Evolutionary conservation across 345 rosid species (phyloP), one percentile per base, ranked within the genome.

Genomic region (Syzygium aromaticum): DNA sequence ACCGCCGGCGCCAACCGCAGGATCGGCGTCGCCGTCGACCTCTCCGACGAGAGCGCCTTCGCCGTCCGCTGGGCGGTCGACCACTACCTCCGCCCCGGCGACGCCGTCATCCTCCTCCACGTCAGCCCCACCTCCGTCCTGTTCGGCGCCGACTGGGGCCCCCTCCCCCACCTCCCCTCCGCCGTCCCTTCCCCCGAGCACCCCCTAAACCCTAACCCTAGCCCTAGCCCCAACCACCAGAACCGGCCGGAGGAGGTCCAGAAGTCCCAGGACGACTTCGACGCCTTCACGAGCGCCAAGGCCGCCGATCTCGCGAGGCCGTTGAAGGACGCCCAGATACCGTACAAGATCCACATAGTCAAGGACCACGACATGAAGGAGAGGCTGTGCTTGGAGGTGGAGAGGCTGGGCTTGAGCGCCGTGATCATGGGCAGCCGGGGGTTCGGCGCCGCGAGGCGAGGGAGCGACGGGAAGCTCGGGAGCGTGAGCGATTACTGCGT

Each of bases 81-180:
- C 73, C 92, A 98, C 89, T 98, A 98, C 93, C 87, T 95, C 90
- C 99, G 99, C 54, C 96, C 96, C 19, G 99, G 99, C 1, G 99
- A 98, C 86, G 97, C 97, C 61, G 98, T 96, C 89, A 89, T 98
- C 90, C 94, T 98, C 85, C 94, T 98, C 92, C 99, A 98, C 89
- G 99, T 98, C n/a, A 94, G 98, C 59, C 98, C 99, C 12, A 98
- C 99, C 85, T 95, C 98, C 88, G 97, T 95, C 53, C 97, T 98
- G 84, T 96, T 92, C 89, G 99, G 99, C 85, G 99, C 99, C 82
- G 99, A 98, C 85, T 98, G 99, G 99, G 99, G 98, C 53, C 98
- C 99, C 3, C 95, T 95, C 40, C 77, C 88, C 28, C 89, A 98
- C 85, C 93, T 89, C 90, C 93, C 89, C 89, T 88, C 52, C 87